Evolutionary conservation across 257 asterid species (phyloP), one percentile per base, ranked within the genome.

Genomic region (Nicotiana sylvestris): DNA sequence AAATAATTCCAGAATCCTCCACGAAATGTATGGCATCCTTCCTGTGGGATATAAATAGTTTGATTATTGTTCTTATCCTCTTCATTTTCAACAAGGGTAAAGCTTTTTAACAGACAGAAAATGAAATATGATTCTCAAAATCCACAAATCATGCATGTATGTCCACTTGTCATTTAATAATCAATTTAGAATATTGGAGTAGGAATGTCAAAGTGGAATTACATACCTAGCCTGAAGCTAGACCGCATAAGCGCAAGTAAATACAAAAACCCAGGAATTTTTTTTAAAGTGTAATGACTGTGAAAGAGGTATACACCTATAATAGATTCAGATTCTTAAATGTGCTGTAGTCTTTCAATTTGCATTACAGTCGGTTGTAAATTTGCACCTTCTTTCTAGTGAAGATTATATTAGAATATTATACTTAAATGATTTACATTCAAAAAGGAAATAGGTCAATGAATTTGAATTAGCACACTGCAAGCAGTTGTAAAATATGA

Each of bases 1-100:
- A 89, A 89, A 85, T 89, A 89, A 86, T 89, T 89, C 92, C 92
- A 89, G 82, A 89, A 89, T 67, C 92, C 92, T 74, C 92, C 92
- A 82, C 84, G 91, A 83, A 86, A 89, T 81, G 92, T 87, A 60
- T 78, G 87, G 78, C 32, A 79, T 21, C 92, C 92, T 84, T 84
- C 91, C 91, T 89, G 88, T 49, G 74, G 83, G 84, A 46, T 37
- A 81, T 77, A 53, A 51, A 27, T 51, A 46, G 61, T 72, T 49
- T 72, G 25, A 49, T 72, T 12, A 46, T 72, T 0, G 78, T 53
- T 1, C 25, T 49, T 74, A 27, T 13, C 61, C 80, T 49, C 62
- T 74, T 27, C 80, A 49, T 25, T 49, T 72, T 49, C 80, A 49
- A 49, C 62, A 74, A 74, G 25, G 39, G 51, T 49, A 72, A 49